phyloP scores from a whole-genome alignment of 768 basidiomycete species.

The Saitozyma sp. region DNA sequence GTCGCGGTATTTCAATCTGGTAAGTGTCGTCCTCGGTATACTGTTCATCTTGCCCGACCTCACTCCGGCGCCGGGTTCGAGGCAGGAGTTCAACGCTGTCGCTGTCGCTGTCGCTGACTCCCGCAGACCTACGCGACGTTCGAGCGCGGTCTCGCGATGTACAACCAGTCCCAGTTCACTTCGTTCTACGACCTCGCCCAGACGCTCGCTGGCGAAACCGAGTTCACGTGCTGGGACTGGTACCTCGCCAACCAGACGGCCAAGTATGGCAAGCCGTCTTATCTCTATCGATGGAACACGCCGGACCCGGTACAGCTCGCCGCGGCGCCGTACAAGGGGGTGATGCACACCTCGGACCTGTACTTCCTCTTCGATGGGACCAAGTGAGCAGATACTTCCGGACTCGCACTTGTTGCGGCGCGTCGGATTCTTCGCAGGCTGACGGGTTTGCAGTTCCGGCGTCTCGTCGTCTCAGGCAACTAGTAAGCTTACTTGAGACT shows the following conservation, averaged over 20 bases:
- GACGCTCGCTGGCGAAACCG: conserved; percentile 21
- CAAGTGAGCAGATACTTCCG: too few relatives aligned
- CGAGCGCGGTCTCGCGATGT: conserved; percentile 15
- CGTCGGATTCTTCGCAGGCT: too few relatives aligned
- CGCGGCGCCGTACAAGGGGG: conserved; percentile 17
- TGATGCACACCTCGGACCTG: conserved; percentile 29
- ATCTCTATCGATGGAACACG: conserved; percentile 11
- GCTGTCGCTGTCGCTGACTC: neutral
- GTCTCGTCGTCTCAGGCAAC: too few relatives aligned
- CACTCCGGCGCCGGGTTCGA: neutral
- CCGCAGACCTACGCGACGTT: conserved; percentile 22
- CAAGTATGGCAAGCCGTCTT: conserved; percentile 14
- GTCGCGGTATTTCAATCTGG: conserved; percentile 18
- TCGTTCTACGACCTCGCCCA: conserved; percentile 24
- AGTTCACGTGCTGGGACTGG: conserved; percentile 27
- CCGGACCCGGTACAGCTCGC: conserved; percentile 28
- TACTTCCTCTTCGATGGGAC: conserved; percentile 32
- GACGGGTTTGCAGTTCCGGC: too few relatives aligned
- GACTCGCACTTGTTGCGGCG: too few relatives aligned
- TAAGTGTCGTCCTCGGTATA: conserved; percentile 3
- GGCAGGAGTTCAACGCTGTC: neutral
- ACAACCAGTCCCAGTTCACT: conserved; percentile 12
- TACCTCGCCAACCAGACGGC: conserved; percentile 17
- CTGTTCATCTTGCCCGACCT: neutral
- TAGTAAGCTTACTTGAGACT: too few relatives aligned